These are phyloP conservation scores for Corylus americana DNA, from an alignment of 306 rosid species.

Conservation along the genomic window DNA sequence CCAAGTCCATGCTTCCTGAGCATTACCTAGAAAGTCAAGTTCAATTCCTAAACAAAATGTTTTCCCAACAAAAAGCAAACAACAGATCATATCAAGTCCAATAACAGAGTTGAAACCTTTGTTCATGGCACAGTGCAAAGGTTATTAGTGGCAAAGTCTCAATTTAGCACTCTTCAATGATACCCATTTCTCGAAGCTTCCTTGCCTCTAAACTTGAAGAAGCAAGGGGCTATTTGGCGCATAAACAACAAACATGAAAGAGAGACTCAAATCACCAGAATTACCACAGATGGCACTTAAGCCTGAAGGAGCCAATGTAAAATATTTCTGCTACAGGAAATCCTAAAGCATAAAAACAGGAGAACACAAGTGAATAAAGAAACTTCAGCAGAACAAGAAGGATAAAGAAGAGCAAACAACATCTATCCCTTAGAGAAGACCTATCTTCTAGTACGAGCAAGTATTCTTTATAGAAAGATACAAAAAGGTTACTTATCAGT, in stretches of 20 bases:
- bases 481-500: background rate
- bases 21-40: background rate
- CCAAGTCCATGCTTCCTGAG: background rate
- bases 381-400: background rate
- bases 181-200: constrained; percentile 46
- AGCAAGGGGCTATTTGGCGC: constrained; percentile 57
- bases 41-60: background rate
- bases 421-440: background rate
- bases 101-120: background rate
- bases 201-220: constrained; percentile 34
- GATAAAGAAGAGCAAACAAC: background rate
- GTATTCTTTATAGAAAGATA: background rate
- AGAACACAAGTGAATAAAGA: background rate
- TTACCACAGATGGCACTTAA: background rate
- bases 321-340: background rate
- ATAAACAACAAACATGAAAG: background rate
- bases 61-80: background rate
- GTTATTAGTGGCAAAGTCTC: constrained; percentile 27
- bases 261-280: too few relatives aligned
- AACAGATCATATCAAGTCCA: background rate
- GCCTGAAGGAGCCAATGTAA: background rate
- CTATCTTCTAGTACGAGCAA: background rate
- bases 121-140: constrained; percentile 14
- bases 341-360: background rate
- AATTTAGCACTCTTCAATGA: constrained; percentile 36